Evolutionary conservation across 345 rosid species (phyloP), one percentile per base, ranked within the genome.

Genomic region (Euphorbia lathyris): DNA sequence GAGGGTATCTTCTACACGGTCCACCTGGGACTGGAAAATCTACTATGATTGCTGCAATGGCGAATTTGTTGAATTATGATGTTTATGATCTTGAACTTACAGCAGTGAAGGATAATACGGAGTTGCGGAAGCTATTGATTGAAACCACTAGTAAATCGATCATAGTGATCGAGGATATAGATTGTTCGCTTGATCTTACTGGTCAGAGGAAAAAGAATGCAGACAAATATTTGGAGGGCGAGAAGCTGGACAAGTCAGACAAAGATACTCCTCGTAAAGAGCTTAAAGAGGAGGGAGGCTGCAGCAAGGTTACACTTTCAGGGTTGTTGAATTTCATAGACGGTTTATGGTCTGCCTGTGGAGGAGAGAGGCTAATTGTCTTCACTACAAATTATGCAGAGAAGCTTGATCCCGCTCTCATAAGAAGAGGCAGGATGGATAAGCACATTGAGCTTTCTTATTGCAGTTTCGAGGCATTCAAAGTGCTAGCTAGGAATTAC

Each of bases 281-380:
- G 3, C 62, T 57, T 4, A 71, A 67, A 20, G 79, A 73, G 42
- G 87, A 81, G 43, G 76, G 40, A 23, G 25, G 69, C 51, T 38
- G 65, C 68, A 79, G 85, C 66, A 75, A 69, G 63, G 89, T 88
- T 23, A 88, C 91, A n/a, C 86, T 88, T 17, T 88, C 94, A 1
- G 89, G 91, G 5, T 74, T 86, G 30, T 57, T 88, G 58, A 86
- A 88, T 68, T 86, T 88, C 73, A 86, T 86, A 27, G 91, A 88
- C 72, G 94, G 91, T 29, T 63, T 86, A 62, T 88, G 94, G 94
- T 88, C 89, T 1, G 86, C 94, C 32, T 85, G 85, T 68, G 87
- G 91, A 25, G 87, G 84, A 51, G 94, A 88, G 70, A 86, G 88
- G 77, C 77, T 88, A 51, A 78, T 86, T 38, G 86, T 88, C 13